Evolutionary conservation across 2,329 filamentous ascomycete genomes (phyloP).

Genomic region (Neofusicoccum ribis): DNA sequence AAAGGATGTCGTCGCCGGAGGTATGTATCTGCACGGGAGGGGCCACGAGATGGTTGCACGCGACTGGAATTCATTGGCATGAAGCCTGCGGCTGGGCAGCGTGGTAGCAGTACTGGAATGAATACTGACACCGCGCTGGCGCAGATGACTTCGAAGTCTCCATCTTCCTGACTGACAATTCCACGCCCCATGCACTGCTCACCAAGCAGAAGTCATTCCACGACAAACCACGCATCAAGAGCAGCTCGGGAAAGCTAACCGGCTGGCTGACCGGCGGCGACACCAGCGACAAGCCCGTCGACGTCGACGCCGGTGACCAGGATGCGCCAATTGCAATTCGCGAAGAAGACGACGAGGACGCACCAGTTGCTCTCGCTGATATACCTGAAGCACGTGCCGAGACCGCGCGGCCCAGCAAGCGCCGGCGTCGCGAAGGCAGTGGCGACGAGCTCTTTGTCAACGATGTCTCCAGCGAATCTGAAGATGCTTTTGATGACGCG

Average conservation of each 20-base stretch:
- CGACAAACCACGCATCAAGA: conserved; percentile 44
- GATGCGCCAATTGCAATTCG: conserved; percentile 46
- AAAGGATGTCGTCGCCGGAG: conserved; percentile 83
- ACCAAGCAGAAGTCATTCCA: conserved; percentile 76
- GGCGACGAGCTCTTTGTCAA: conserved; percentile 36
- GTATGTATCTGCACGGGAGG: conserved; percentile 45
- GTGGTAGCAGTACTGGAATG: neutral
- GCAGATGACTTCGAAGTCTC: conserved; percentile 93
- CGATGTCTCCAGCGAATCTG: conserved; percentile 30
- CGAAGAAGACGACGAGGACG: conserved; percentile 58
- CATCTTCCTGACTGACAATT: conserved; percentile 86
- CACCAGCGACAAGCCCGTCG: conserved; percentile 44
- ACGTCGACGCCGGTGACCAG: conserved; percentile 47
- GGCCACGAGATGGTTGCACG: neutral
- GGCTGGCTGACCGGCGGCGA: conserved; percentile 43
- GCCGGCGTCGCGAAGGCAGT: conserved; percentile 22
- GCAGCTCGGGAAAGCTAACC: conserved; percentile 49
- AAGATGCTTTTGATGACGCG: conserved; percentile 25
- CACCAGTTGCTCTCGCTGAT: conserved; percentile 50
- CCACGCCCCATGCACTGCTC: conserved; percentile 74
- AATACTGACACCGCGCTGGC: conserved; percentile 1
- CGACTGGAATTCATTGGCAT: neutral
- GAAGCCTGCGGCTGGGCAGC: neutral
- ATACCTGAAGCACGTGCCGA: conserved; percentile 54
- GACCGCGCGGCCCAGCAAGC: conserved; percentile 24